Base-by-base conservation (phyloP, 208 protist genomes). In the Trypanosoma mega region DNA sequence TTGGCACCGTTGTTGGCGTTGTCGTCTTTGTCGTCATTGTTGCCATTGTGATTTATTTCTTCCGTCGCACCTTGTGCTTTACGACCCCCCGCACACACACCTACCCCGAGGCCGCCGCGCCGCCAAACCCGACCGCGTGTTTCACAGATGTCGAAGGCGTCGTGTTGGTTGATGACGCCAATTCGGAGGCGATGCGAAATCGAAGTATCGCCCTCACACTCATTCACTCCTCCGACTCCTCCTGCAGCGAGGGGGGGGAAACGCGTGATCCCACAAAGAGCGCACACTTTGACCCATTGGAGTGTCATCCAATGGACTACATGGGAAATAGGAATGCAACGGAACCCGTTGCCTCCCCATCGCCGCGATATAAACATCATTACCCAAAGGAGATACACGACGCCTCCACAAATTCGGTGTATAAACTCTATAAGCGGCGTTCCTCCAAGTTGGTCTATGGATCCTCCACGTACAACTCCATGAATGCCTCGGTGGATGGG, bases 331-430 rank as follows among this genome's bases (percentile, higher is more conserved):
- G n/a, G n/a, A n/a, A n/a, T n/a, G n/a, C n/a, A n/a, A n/a, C n/a
- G n/a, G n/a, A n/a, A n/a, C n/a, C n/a, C n/a, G n/a, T n/a, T n/a
- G n/a, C n/a, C n/a, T n/a, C n/a, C n/a, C n/a, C n/a, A n/a, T n/a
- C n/a, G n/a, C n/a, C n/a, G n/a, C n/a, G n/a, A n/a, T n/a, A n/a
- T n/a, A n/a, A n/a, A n/a, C 27, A 9, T 20, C 24, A 44, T 44
- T 36, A 45, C 23, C 43, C 55, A 34, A 48, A 51, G 29, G n/a
- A 61, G 21, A 24, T 61, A 18, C 27, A 36, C 12, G 43, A 61
- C 20, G 27, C 24, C 27, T 61, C 55, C 23, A 61, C 43, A 3
- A 61, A 60, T 21, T 26, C 54, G 1, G 9, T 60, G 3, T 9
- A 6, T 7, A 46, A 60, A 24, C 29, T 61, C 3, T 61, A 61